phyloP scores from a whole-genome alignment of 257 asterid genomes.

The Penstemon eatonii region DNA sequence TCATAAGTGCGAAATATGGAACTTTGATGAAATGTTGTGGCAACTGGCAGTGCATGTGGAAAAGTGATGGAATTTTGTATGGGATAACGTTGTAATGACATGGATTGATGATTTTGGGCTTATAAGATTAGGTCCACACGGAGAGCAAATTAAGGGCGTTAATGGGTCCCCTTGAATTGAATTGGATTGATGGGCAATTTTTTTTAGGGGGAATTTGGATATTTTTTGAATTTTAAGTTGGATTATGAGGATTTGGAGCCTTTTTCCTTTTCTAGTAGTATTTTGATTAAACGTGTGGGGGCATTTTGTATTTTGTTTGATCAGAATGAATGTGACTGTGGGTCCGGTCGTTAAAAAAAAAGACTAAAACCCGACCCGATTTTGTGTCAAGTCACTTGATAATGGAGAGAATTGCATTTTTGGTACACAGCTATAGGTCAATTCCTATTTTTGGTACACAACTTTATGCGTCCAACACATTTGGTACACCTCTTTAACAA shows the following conservation, averaged over 20 bases:
- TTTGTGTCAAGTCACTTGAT: not conserved
- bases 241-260: not conserved
- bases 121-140: constrained; percentile 48
- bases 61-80: constrained; percentile 22
- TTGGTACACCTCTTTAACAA: too few species aligned
- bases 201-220: not conserved
- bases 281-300: constrained; percentile 13
- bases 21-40: constrained; percentile 18
- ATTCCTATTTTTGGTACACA: too few species aligned
- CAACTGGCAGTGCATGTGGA: constrained; percentile 35
- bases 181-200: constrained; percentile 8
- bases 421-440: too few species aligned
- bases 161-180: constrained; percentile 3
- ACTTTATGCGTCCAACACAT: too few species aligned
- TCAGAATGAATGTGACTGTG: not conserved
- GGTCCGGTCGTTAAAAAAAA: not conserved
- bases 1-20: not conserved
- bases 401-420: too few species aligned
- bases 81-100: constrained; percentile 32
- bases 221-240: not conserved
- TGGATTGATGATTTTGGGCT: constrained; percentile 31
- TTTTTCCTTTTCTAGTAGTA: not conserved
- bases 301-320: not conserved
- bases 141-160: constrained; percentile 33
- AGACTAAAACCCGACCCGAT: not conserved